phyloP scores from a whole-genome alignment of 495 filamentous ascomycete genomes.

The Penicillium silybi region DNA sequence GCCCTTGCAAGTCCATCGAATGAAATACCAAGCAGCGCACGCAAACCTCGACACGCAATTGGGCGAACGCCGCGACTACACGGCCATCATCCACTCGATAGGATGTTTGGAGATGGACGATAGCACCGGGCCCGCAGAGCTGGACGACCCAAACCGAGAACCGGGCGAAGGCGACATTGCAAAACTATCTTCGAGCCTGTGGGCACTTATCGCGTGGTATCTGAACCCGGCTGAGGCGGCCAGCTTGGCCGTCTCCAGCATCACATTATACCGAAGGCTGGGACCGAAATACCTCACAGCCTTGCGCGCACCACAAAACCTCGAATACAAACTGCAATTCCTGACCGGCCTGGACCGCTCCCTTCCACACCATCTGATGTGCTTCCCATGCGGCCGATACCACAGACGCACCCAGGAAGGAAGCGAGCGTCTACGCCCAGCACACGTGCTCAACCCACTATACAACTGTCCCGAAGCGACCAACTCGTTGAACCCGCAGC shows the following conservation, averaged over 20 bases:
- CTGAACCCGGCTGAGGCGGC: constrained; percentile 44
- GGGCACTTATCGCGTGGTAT: constrained; percentile 37
- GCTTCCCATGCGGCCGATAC: constrained; percentile 51
- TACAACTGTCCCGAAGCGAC: constrained; percentile 47
- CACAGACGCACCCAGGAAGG: constrained; percentile 49
- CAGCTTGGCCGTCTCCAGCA: constrained; percentile 44
- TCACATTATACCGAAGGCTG: constrained; percentile 40
- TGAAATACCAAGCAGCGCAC: constrained; percentile 34
- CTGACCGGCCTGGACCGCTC: constrained; percentile 41
- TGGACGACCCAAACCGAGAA: constrained; percentile 21
- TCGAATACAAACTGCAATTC: constrained; percentile 40
- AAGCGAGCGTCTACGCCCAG: constrained; percentile 45
- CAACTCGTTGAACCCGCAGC: constrained; percentile 37
- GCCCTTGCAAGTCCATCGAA: constrained; percentile 35
- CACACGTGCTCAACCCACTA: constrained; percentile 47
- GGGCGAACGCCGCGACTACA: constrained; percentile 48
- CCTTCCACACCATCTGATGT: constrained; percentile 52
- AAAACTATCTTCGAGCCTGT: constrained; percentile 41
- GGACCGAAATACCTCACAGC: constrained; percentile 28
- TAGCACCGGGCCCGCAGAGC: constrained; percentile 11
- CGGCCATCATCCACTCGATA: constrained; percentile 44
- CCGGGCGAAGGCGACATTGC: constrained; percentile 44
- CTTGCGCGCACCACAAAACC: constrained; percentile 37
- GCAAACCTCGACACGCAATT: constrained; percentile 40
- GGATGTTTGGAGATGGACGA: constrained; percentile 36